Conservation (phyloP, 2,329 filamentous ascomycete genomes). For the Neophaeococcomyces aloes region DNA sequence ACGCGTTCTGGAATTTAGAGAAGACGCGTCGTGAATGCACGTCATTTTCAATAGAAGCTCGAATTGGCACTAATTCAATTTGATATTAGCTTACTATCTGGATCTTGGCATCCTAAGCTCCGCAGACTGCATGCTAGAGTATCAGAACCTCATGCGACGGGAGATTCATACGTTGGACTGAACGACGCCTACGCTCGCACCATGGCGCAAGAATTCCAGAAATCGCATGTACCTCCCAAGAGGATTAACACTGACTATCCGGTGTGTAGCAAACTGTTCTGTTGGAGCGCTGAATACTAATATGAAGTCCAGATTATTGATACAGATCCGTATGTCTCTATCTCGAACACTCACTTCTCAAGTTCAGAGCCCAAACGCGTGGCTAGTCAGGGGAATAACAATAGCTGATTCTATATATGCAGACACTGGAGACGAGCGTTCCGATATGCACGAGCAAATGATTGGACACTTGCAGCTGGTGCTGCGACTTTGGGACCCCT, state of each 20-base stretch:
- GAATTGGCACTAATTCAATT: no score
- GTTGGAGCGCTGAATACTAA: constrained; percentile 16
- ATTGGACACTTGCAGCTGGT: constrained; percentile 62
- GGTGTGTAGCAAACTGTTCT: constrained; percentile 45
- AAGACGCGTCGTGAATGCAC: no score
- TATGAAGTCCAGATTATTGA: constrained; percentile 71
- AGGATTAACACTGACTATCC: constrained; percentile 73
- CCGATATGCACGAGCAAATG: constrained; percentile 71
- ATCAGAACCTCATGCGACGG: background rate
- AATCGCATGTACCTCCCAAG: constrained; percentile 60
- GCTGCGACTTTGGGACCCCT: constrained; percentile 63
- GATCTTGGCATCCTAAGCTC: background rate
- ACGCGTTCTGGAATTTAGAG: no score
- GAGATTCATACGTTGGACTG: background rate
- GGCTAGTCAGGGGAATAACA: background rate
- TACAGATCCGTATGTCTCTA: constrained; percentile 86
- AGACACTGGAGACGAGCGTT: constrained; percentile 78
- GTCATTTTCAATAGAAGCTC: no score
- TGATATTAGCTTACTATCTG: no score
- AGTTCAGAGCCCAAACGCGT: no score
- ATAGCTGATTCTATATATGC: background rate
- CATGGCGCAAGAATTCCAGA: constrained; percentile 23
- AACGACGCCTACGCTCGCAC: background rate
- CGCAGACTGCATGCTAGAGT: background rate
- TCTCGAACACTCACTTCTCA: no score